These are phyloP conservation scores for Lactarius evosmus DNA, from an alignment of 768 basidiomycete genomes.

Conservation along the genomic window DNA sequence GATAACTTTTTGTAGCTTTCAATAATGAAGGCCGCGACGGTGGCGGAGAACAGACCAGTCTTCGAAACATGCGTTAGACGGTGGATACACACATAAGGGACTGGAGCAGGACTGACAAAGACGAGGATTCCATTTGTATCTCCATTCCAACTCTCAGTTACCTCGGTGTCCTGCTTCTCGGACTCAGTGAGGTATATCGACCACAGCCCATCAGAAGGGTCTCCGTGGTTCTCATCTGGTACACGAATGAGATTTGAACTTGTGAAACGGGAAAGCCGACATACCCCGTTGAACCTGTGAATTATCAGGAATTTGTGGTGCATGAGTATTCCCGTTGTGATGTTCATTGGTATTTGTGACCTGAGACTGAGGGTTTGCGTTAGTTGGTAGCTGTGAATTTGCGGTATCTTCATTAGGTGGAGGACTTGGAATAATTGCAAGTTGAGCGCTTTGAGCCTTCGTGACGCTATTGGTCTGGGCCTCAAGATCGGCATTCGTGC, in stretches of 20 bases:
- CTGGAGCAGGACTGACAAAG: conserved; percentile 2
- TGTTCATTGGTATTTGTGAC: too few relatives aligned
- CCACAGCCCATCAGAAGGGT: conserved; percentile 7
- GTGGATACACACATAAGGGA: neutral
- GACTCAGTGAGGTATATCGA: conserved; percentile 14
- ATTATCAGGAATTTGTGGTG: neutral
- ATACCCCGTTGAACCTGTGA: neutral
- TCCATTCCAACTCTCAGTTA: conserved; percentile 11
- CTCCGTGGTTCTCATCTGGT: conserved; percentile 3
- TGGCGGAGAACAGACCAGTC: conserved; percentile 24
- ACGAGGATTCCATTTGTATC: conserved; percentile 7
- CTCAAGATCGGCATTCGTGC: too few relatives aligned
- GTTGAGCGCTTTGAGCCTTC: too few relatives aligned
- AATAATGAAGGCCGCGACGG: conserved; percentile 13
- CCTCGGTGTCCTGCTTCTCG: conserved; percentile 5
- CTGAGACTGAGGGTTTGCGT: too few relatives aligned
- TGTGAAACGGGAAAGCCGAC: neutral
- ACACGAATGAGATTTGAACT: neutral
- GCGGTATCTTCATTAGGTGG: too few relatives aligned
- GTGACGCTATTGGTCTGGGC: too few relatives aligned
- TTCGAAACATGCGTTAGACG: neutral
- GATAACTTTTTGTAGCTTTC: conserved; percentile 17
- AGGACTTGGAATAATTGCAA: too few relatives aligned
- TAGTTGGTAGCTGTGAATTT: too few relatives aligned
- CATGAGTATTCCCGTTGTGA: too few relatives aligned